Percentiles rank a stretch among this genome's conserved stretches.
phyloP scores from a whole-genome alignment of 2,329 filamentous ascomycete genomes.

The Cladosporium sphaerospermum region DNA sequence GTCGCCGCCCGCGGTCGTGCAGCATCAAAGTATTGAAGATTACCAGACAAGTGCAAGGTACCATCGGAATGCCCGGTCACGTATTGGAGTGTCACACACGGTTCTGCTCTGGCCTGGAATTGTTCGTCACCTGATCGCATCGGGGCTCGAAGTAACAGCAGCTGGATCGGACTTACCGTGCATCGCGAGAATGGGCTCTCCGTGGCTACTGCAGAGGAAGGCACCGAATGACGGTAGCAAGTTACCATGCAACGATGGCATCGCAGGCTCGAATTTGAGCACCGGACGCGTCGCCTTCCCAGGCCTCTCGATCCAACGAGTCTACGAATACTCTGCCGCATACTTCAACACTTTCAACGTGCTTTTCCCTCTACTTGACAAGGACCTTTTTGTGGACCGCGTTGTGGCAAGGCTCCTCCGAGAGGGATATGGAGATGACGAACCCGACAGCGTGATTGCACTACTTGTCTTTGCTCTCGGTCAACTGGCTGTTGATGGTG shows the following conservation, averaged over 20 bases:
- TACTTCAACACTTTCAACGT: slow-evolving; percentile 58
- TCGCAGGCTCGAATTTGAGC: background rate
- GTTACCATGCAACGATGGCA: background rate
- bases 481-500: slow-evolving; percentile 49
- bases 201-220: background rate
- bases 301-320: slow-evolving; percentile 15
- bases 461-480: slow-evolving; percentile 49
- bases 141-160: too few species aligned
- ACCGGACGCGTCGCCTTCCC: background rate
- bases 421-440: slow-evolving; percentile 45
- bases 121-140: background rate
- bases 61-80: too few species aligned
- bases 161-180: background rate
- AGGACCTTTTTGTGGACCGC: slow-evolving; percentile 44
- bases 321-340: slow-evolving; percentile 32
- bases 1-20: too few species aligned
- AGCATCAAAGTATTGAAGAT: too few species aligned
- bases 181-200: background rate
- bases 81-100: too few species aligned
- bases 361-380: slow-evolving; percentile 52
- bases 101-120: background rate
- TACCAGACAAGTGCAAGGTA: too few species aligned
- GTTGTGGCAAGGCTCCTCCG: slow-evolving; percentile 35
- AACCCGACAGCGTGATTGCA: slow-evolving; percentile 48
- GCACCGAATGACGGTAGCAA: background rate